phyloP scores from a whole-genome alignment of 2,329 filamentous ascomycete species.

The Fusarium sp. region DNA sequence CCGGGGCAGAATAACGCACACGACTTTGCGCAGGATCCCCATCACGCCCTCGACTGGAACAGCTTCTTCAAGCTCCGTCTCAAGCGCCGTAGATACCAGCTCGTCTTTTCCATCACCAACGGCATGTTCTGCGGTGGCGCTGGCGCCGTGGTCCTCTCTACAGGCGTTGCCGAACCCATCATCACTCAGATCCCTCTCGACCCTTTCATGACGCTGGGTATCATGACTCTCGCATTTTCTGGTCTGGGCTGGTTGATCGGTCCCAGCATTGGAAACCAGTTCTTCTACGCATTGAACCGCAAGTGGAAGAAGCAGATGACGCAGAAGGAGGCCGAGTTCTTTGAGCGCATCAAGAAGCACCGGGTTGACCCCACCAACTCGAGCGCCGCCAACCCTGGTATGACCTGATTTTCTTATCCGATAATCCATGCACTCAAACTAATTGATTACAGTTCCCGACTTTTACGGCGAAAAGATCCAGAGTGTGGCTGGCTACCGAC shows the following conservation, averaged over 20 bases:
- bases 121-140: conserved; percentile 67
- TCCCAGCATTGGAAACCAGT: conserved; percentile 77
- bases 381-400: conserved; percentile 84
- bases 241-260: conserved; percentile 89
- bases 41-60: conserved; percentile 76
- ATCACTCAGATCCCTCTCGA: conserved; percentile 80
- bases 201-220: conserved; percentile 82
- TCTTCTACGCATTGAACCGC: conserved; percentile 80
- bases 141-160: conserved; percentile 71
- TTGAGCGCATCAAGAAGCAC: conserved; percentile 87
- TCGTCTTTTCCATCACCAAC: conserved; percentile 74
- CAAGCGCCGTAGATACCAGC: conserved; percentile 81
- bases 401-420: background rate
- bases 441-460: conserved; percentile 73
- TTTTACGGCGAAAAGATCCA: conserved; percentile 99
- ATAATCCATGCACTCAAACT: conserved; percentile 16
- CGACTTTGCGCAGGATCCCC: conserved; percentile 22
- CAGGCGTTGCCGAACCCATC: conserved; percentile 74
- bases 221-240: conserved; percentile 78
- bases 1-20: conserved; percentile 23
- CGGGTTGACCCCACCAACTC: conserved; percentile 90
- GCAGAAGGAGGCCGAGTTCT: conserved; percentile 94
- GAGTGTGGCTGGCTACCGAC: conserved; percentile 86
- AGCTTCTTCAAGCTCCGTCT: conserved; percentile 90
- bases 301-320: conserved; percentile 76